Conservation (phyloP, 78 protist species). For the Dictyostelium intermedium region DNA sequence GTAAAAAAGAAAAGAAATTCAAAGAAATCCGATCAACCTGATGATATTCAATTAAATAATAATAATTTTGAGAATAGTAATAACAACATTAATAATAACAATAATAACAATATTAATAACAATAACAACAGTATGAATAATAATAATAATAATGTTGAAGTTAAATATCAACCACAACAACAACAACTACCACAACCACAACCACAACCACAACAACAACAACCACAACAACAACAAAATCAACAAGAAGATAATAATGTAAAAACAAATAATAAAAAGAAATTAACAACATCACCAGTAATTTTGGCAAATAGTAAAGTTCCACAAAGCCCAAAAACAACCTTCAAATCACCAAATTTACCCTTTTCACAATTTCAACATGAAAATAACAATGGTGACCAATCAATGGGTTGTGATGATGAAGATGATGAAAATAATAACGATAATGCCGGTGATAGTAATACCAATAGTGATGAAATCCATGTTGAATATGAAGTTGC, state of each 20-base stretch:
- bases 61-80: neutral
- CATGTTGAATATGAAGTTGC: neutral
- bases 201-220: neutral
- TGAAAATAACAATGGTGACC: neutral
- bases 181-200: neutral
- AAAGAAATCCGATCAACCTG: neutral
- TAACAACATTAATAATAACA: neutral
- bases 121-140: neutral
- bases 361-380: neutral
- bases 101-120: neutral
- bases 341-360: neutral
- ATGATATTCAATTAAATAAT: neutral
- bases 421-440: neutral
- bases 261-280: neutral
- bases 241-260: neutral
- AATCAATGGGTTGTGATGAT: neutral
- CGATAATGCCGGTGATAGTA: neutral
- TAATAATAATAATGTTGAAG: neutral
- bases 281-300: neutral
- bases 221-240: neutral
- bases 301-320: neutral
- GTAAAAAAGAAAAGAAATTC: constrained; percentile 67
- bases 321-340: neutral
- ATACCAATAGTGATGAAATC: neutral
- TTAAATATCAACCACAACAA: neutral